Evolutionary conservation across 228 moss, liverwort and hornwort species (phyloP).

Genomic region (Sphagnum magellanicum): DNA sequence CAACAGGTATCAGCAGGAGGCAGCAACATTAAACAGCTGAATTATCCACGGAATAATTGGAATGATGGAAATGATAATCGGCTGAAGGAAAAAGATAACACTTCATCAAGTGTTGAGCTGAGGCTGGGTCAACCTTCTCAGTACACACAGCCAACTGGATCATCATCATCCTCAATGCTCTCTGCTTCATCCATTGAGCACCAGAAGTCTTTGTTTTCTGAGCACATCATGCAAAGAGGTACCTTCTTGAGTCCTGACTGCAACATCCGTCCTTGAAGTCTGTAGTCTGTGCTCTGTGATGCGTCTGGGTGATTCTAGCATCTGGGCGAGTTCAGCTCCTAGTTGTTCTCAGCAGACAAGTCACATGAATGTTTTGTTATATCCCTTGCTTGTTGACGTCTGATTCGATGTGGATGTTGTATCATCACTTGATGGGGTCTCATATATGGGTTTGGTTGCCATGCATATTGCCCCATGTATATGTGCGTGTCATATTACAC

Average conservation of each 20-base stretch:
- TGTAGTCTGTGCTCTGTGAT: too few relatives aligned
- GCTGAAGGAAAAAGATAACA: constrained; percentile 53
- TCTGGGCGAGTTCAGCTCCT: too few relatives aligned
- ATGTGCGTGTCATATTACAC: too few relatives aligned
- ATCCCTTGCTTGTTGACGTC: too few relatives aligned
- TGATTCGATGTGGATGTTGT: too few relatives aligned
- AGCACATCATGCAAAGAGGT: constrained; percentile 70
- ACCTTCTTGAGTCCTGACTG: not conserved
- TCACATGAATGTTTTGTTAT: too few relatives aligned
- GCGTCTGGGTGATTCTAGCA: too few relatives aligned
- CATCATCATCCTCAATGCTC: constrained; percentile 42
- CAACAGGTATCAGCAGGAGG: constrained; percentile 35
- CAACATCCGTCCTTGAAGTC: too few relatives aligned
- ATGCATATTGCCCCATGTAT: too few relatives aligned
- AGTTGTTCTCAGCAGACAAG: too few relatives aligned
- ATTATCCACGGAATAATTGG: constrained; percentile 27
- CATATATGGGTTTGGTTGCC: too few relatives aligned
- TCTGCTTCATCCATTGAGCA: constrained; percentile 33
- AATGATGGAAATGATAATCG: constrained; percentile 40
- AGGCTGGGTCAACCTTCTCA: constrained; percentile 96
- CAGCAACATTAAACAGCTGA: constrained; percentile 35
- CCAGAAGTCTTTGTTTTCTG: constrained; percentile 35
- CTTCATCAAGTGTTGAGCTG: constrained; percentile 74
- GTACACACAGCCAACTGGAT: constrained; percentile 53
- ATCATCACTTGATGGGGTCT: too few relatives aligned